phyloP scores from a whole-genome alignment of 306 rosid species.

The Lagenaria siceraria region DNA sequence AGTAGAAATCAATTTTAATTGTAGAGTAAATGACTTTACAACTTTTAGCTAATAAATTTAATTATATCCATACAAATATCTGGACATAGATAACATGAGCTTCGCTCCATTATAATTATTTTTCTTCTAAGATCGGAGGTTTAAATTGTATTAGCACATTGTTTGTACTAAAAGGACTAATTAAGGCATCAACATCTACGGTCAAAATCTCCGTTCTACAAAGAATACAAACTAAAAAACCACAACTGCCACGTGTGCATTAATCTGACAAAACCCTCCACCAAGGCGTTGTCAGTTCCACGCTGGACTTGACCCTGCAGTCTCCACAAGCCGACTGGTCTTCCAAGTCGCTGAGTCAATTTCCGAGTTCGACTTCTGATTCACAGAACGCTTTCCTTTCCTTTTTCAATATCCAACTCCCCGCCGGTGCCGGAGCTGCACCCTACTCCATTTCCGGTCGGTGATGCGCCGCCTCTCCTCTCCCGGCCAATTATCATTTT shows the following conservation, averaged over 20 bases:
- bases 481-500: constrained; percentile 53
- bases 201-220: background rate
- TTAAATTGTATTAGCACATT: too few relatives aligned
- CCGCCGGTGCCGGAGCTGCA: constrained; percentile 11
- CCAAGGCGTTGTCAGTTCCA: background rate
- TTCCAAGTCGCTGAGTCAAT: background rate
- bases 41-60: too few relatives aligned
- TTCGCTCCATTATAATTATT: too few relatives aligned
- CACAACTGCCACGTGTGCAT: background rate
- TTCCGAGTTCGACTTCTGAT: background rate
- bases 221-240: background rate
- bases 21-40: too few relatives aligned
- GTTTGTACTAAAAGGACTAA: too few relatives aligned
- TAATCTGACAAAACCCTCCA: background rate
- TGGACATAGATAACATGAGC: too few relatives aligned
- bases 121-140: too few relatives aligned
- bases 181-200: background rate
- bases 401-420: constrained; percentile 36
- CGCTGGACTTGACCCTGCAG: background rate
- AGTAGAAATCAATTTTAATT: too few relatives aligned
- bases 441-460: constrained; percentile 21
- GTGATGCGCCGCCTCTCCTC: constrained; percentile 24
- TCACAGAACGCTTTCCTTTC: constrained; percentile 26
- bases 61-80: too few relatives aligned
- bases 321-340: background rate